A percentile compares a stretch with the other conserved stretches of the same genome.
Evolutionary conservation across 2,329 filamentous ascomycete genomes (phyloP).

Genomic region (Albophoma yamanashiensis): DNA sequence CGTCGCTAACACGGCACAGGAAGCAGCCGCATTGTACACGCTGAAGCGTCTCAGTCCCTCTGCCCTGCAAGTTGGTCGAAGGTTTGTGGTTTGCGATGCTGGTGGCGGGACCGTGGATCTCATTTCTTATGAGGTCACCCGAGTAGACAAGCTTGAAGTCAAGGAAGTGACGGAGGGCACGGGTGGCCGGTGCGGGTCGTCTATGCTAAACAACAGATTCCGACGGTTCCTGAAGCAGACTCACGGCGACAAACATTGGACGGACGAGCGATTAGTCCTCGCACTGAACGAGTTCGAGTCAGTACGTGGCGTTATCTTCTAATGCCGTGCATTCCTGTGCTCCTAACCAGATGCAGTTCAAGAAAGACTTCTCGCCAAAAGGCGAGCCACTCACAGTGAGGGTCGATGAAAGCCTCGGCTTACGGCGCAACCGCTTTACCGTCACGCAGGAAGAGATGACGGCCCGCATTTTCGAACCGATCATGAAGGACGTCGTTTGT

Average conservation of each 20-base stretch:
- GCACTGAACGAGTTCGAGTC: constrained; percentile 33
- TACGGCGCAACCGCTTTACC: constrained; percentile 18
- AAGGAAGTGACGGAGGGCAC: constrained; percentile 37
- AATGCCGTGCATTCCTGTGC: neutral
- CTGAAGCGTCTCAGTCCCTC: constrained; percentile 31
- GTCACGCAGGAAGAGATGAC: constrained; percentile 49
- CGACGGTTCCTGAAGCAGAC: constrained; percentile 29
- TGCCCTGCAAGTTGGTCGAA: constrained; percentile 31
- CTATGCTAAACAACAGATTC: constrained; percentile 38
- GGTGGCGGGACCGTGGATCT: constrained; percentile 44
- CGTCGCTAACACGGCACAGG: constrained; percentile 14
- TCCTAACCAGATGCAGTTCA: constrained; percentile 16
- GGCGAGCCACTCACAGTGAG: constrained; percentile 24
- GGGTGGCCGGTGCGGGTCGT: constrained; percentile 38
- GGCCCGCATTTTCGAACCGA: constrained; percentile 38
- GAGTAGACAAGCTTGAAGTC: constrained; percentile 30
- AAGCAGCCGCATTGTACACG: constrained; percentile 40
- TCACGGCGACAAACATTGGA: constrained; percentile 31
- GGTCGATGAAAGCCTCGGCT: constrained; percentile 20
- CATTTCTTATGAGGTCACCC: constrained; percentile 38
- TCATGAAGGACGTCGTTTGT: constrained; percentile 30
- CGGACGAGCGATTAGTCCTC: constrained; percentile 27
- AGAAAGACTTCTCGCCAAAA: constrained; percentile 25
- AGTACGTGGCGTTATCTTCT: constrained; percentile 10
- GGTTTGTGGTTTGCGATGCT: constrained; percentile 42